These are phyloP conservation scores for Globisporangium splendens DNA, from an alignment of 352 stramenopile genomes.

Conservation along the genomic window DNA sequence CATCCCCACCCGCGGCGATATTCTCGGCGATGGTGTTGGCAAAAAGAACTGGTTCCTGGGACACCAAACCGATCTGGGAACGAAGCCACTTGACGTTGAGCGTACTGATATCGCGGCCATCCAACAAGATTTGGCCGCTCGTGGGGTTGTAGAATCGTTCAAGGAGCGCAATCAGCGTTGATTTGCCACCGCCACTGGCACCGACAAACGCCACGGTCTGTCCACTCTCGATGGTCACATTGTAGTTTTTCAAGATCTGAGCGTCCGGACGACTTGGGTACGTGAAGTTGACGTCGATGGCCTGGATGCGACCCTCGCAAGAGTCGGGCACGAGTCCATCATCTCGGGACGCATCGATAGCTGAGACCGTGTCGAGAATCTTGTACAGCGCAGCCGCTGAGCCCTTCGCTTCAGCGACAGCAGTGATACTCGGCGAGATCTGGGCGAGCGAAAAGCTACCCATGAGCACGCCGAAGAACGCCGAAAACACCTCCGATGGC, in stretches of 20 bases:
- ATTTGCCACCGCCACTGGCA: constrained; percentile 85
- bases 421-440: constrained; percentile 43
- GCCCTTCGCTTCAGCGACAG: constrained; percentile 31
- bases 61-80: constrained; percentile 64
- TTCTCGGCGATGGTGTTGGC: constrained; percentile 86
- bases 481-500: too few relatives aligned
- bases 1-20: constrained; percentile 35
- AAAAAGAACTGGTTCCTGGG: constrained; percentile 89
- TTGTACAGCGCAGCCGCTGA: constrained; percentile 35
- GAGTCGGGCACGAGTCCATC: constrained; percentile 27
- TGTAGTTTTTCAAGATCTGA: constrained; percentile 77
- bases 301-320: constrained; percentile 45
- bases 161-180: constrained; percentile 71
- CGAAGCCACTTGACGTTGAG: constrained; percentile 77
- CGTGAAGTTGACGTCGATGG: constrained; percentile 59
- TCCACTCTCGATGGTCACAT: too few relatives aligned
- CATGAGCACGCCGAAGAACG: constrained; percentile 44
- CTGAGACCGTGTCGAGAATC: constrained; percentile 44
- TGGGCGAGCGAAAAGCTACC: constrained; percentile 33
- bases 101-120: constrained; percentile 70
- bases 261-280: constrained; percentile 67
- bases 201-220: constrained; percentile 89
- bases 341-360: constrained; percentile 42
- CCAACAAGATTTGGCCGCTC: constrained; percentile 66
- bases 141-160: constrained; percentile 80